Conservation (phyloP, 2,329 filamentous ascomycete genomes). For the Chaetothyriales sp. region DNA sequence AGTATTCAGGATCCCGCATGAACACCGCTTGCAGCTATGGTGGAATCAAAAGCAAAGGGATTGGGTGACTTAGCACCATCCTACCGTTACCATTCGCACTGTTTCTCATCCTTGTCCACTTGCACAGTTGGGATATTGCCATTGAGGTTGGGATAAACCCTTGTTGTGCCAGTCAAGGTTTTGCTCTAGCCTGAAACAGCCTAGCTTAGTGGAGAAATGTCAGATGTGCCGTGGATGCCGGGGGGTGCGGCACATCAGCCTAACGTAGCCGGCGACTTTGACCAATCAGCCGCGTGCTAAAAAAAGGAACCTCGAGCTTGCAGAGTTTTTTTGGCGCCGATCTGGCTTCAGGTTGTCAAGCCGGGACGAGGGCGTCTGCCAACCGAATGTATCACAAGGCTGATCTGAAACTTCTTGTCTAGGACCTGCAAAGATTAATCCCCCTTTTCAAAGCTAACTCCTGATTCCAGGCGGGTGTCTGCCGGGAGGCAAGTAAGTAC, state of each 20-base stretch:
- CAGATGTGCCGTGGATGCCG: not conserved
- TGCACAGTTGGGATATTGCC: not conserved
- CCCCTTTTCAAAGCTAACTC: not conserved
- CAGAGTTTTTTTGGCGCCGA: not conserved
- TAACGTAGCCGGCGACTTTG: not conserved
- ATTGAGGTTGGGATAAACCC: not conserved
- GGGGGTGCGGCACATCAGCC: too few species aligned
- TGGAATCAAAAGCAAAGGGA: not conserved
- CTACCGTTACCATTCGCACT: not conserved
- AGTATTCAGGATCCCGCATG: not conserved
- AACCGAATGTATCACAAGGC: not conserved
- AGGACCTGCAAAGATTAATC: not conserved
- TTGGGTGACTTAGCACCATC: not conserved
- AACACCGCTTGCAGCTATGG: not conserved
- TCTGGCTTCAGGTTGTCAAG: not conserved
- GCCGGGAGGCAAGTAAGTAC: too few species aligned
- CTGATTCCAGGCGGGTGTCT: too few species aligned
- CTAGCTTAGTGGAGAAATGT: not conserved
- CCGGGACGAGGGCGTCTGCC: not conserved
- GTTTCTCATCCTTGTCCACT: not conserved
- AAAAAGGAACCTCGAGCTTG: not conserved
- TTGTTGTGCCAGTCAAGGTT: not conserved
- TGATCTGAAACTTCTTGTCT: not conserved
- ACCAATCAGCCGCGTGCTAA: not conserved
- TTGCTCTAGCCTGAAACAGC: not conserved